These are phyloP conservation scores for Fusarium sp. DNA, from an alignment of 2,329 filamentous ascomycete genomes.

Conservation along the genomic window DNA sequence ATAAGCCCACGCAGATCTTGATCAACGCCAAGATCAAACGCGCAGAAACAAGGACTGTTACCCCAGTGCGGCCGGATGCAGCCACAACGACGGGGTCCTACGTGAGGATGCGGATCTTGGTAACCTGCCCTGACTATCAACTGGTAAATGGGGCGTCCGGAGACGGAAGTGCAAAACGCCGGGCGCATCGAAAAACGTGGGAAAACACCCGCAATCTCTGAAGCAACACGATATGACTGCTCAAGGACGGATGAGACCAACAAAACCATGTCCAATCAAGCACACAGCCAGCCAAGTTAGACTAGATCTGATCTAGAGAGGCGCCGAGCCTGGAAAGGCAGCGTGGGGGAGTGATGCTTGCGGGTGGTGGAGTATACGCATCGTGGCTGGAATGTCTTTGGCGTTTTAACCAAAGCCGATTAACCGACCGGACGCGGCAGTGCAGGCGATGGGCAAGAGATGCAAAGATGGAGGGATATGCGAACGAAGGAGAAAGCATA, in stretches of 20 bases:
- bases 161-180: neutral
- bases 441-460: neutral
- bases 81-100: conserved; percentile 13
- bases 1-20: neutral
- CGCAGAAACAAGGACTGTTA: conserved; percentile 8
- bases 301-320: neutral
- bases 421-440: conserved; percentile 25
- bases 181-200: conserved; percentile 14
- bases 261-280: neutral
- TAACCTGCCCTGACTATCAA: conserved; percentile 29
- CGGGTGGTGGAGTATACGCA: conserved; percentile 22
- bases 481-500: conserved; percentile 4
- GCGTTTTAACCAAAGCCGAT: conserved; percentile 12
- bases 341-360: conserved; percentile 23
- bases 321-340: conserved; percentile 2
- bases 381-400: conserved; percentile 37
- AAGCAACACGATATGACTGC: neutral
- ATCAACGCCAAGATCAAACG: neutral
- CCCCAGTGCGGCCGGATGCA: conserved; percentile 16
- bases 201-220: neutral
- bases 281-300: neutral
- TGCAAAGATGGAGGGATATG: neutral
- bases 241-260: neutral
- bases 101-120: neutral
- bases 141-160: neutral